Conservation (phyloP, 2,329 filamentous ascomycete genomes). For the Diaporthe vexans region DNA sequence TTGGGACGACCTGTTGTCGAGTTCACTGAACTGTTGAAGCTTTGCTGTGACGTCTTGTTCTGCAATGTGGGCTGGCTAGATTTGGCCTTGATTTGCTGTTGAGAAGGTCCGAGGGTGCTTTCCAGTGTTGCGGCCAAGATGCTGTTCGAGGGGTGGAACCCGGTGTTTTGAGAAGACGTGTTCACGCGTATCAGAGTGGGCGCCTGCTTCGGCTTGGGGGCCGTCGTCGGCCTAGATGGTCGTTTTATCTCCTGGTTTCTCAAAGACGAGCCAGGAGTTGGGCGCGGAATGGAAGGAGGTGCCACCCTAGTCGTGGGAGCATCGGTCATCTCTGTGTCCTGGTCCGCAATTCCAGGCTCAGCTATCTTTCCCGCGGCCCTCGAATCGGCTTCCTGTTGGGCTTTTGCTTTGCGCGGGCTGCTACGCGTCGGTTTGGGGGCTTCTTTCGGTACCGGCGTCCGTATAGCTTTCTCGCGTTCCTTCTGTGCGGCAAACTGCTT, state of each 20-base stretch:
- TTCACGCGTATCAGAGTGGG: slow-evolving; percentile 82
- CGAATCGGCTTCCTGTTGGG: slow-evolving; percentile 45
- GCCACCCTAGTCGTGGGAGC: slow-evolving; percentile 66
- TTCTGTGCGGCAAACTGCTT: slow-evolving; percentile 67
- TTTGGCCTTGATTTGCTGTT: slow-evolving; percentile 70
- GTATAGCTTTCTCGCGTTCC: slow-evolving; percentile 59
- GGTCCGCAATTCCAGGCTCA: slow-evolving; percentile 53
- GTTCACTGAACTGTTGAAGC: slow-evolving; percentile 72
- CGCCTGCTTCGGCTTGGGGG: slow-evolving; percentile 73
- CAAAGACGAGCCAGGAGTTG: slow-evolving; percentile 61
- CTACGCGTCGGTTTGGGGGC: slow-evolving; percentile 60
- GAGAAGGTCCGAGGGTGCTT: slow-evolving; percentile 63
- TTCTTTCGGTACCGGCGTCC: slow-evolving; percentile 54
- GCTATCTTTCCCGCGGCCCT: slow-evolving; percentile 51
- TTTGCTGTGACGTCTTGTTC: slow-evolving; percentile 67
- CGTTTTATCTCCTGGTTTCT: slow-evolving; percentile 70
- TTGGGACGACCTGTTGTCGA: slow-evolving; percentile 77
- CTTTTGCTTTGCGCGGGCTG: slow-evolving; percentile 67
- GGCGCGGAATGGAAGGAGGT: slow-evolving; percentile 70
- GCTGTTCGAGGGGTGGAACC: slow-evolving; percentile 71
- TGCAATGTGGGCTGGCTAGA: slow-evolving; percentile 77
- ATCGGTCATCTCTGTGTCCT: slow-evolving; percentile 70
- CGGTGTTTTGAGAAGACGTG: slow-evolving; percentile 72
- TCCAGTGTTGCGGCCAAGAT: slow-evolving; percentile 70
- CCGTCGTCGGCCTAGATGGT: slow-evolving; percentile 71